Base-by-base conservation (phyloP, 768 basidiomycete genomes). In the Cystofilobasidium macerans region DNA sequence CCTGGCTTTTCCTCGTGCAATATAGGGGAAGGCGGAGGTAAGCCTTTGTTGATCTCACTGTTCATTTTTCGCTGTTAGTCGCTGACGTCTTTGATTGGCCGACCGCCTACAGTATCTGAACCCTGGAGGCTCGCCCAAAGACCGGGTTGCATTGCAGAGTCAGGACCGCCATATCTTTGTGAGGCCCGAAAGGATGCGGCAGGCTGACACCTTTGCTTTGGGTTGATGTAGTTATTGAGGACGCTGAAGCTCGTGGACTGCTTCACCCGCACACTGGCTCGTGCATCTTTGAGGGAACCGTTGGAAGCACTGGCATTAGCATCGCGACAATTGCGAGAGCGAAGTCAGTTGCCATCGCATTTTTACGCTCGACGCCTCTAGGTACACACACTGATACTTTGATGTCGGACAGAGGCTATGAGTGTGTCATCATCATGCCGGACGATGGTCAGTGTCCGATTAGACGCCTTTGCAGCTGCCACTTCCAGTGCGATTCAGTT, bases 61-160 rank as follows among this genome's bases (percentile, higher is more conserved):
- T n/a, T n/a, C n/a, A n/a, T n/a, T n/a, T n/a, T n/a, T n/a, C n/a
- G n/a, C 51, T 28, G 8, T 13, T 9, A 18, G 42, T 36, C 56
- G 61, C 45, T 43, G 24, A 68, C n/a, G 18, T 12, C 11, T 13
- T 28, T 32, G 28, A 13, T 12, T 54, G 35, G 9, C 13, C 9
- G 36, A 18, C 18, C 1, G 12, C 32, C 64, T 61, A 13, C 71
- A 98, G 90, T 99, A 86, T 73, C 74, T 98, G 67, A 99, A 99
- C 76, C 94, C 95, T 0, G 94, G 94, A 30, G 95, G 95, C 45
- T 97, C 93, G 62, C 88, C 97, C 58, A 99, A 99, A 75, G 95
- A 99, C 75, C 84, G 95, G 35, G 94, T 98, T n/a, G 94, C 93
- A 0, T 75, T 97, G 67, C 82, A 85, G 75, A 89, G 93, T 95